phyloP scores from a whole-genome alignment of 148 eudicot genomes.

The Agrostemma githago region DNA sequence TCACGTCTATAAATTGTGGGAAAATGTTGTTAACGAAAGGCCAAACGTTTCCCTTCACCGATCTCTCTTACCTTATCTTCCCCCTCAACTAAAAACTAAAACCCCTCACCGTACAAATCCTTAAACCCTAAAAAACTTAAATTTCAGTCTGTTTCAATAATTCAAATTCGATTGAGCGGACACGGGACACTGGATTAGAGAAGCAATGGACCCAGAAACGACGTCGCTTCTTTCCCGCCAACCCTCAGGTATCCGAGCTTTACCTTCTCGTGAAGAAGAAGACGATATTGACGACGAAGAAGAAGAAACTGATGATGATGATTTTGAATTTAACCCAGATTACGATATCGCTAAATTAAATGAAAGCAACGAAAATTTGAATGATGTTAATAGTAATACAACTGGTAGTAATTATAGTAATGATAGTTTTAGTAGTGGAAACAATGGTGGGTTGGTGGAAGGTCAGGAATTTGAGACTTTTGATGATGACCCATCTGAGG shows the following conservation, averaged over 20 bases:
- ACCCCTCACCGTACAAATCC: background rate
- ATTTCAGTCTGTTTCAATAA: background rate
- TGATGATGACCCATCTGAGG: slow-evolving; percentile 27
- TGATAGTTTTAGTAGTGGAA: slow-evolving; percentile 19
- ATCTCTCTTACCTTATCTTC: background rate
- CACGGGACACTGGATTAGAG: no score
- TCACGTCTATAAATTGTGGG: background rate
- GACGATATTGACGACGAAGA: slow-evolving; percentile 9
- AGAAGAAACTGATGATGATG: slow-evolving; percentile 18
- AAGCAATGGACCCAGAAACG: slow-evolving; percentile 15
- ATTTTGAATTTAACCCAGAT: slow-evolving; percentile 19
- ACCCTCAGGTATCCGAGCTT: slow-evolving; percentile 35
- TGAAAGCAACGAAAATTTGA: slow-evolving; percentile 13
- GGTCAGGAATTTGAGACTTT: slow-evolving; percentile 45
- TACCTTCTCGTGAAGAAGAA: slow-evolving; percentile 27
- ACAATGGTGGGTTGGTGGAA: slow-evolving; percentile 43
- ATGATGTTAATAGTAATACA: slow-evolving; percentile 5
- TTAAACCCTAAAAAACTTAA: background rate
- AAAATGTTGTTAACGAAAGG: slow-evolving; percentile 9
- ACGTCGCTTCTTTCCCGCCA: slow-evolving; percentile 21
- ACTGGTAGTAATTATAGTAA: slow-evolving; percentile 5
- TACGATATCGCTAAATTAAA: background rate
- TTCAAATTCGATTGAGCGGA: slow-evolving; percentile 5
- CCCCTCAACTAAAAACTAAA: background rate
- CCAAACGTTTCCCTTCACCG: slow-evolving; percentile 16